Evolutionary conservation across 2,329 filamentous ascomycete species (phyloP).

Genomic region (Colletotrichum destructivum): DNA sequence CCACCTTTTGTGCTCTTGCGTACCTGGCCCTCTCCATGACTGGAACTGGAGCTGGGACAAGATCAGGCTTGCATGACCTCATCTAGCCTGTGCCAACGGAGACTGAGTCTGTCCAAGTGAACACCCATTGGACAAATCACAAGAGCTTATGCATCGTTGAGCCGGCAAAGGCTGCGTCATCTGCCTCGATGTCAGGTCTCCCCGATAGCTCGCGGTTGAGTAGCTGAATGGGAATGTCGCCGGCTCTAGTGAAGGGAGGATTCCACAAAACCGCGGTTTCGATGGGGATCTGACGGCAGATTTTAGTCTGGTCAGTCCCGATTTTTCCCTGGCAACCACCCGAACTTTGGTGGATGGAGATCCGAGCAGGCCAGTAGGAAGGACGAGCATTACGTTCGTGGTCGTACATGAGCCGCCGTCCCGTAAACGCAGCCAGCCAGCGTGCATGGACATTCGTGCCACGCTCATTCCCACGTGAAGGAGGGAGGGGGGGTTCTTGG

Average conservation of each 20-base stretch:
- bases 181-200: too few relatives aligned
- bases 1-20: neutral
- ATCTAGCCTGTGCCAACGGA: too few relatives aligned
- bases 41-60: too few relatives aligned
- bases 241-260: neutral
- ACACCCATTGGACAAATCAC: too few relatives aligned
- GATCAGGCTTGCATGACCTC: too few relatives aligned
- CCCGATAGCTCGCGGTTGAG: too few relatives aligned
- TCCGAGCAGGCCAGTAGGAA: neutral
- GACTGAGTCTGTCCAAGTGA: too few relatives aligned
- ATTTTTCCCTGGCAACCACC: neutral
- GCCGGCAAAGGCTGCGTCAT: too few relatives aligned
- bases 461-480: neutral
- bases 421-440: neutral
- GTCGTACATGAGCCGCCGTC: neutral
- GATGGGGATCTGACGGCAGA: constrained; percentile 27
- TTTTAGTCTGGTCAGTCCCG: constrained; percentile 14
- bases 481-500: neutral
- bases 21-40: too few relatives aligned
- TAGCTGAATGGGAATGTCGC: neutral
- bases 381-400: neutral
- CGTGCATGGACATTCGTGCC: neutral
- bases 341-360: neutral
- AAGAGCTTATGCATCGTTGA: too few relatives aligned
- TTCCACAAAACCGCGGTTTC: neutral